A percentile compares a stretch with the other conserved stretches of the same genome.
phyloP scores from a whole-genome alignment of 768 basidiomycete species.

The Leccinum boreale region DNA sequence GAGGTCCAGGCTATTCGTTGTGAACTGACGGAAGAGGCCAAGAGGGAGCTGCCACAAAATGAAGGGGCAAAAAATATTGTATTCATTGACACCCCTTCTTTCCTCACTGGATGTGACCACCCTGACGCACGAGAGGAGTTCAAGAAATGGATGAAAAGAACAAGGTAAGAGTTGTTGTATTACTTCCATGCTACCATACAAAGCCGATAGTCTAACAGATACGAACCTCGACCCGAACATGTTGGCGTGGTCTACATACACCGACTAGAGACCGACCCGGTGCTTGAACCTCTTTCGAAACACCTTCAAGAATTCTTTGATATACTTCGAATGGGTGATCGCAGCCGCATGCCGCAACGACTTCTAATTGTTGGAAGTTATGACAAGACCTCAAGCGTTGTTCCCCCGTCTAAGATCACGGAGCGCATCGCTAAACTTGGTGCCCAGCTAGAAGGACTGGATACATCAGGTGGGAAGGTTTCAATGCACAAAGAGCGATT shows the following conservation, averaged over 20 bases:
- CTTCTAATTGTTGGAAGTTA: conserved; percentile 12
- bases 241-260: conserved; percentile 19
- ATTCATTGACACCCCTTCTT: conserved; percentile 24
- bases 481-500: conserved; percentile 7
- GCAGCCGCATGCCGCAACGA: neutral
- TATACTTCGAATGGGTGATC: neutral
- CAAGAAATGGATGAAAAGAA: neutral
- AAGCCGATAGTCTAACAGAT: neutral
- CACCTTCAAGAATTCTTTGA: conserved; percentile 6
- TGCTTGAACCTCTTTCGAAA: neutral
- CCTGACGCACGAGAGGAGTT: conserved; percentile 9
- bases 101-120: conserved; percentile 9
- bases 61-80: conserved; percentile 10
- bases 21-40: conserved; percentile 10
- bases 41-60: neutral
- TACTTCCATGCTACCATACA: neutral
- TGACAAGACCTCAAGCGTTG: conserved; percentile 3
- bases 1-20: conserved; percentile 14
- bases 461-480: neutral
- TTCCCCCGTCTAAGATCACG: neutral
- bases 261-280: conserved; percentile 16
- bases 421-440: neutral
- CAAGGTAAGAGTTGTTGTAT: neutral
- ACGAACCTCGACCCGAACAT: neutral
- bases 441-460: neutral